Evolutionary conservation across 345 rosid species (phyloP).

Genomic region (Cochlearia excelsa): DNA sequence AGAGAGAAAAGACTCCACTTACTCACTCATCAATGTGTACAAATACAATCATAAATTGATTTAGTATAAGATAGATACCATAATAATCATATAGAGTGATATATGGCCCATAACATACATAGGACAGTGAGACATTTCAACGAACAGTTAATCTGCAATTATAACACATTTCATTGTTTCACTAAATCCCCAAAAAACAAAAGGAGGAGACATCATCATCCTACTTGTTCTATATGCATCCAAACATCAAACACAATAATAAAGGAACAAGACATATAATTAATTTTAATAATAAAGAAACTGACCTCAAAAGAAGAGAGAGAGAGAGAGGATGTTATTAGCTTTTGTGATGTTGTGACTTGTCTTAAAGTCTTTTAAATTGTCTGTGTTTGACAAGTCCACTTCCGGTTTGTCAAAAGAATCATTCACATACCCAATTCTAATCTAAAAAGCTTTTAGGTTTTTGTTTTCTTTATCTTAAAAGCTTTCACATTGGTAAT

Average conservation of each 20-base stretch:
- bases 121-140: slow-evolving; percentile 17
- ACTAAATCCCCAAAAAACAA: slow-evolving; percentile 26
- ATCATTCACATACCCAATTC: slow-evolving; percentile 2
- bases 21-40: too few species aligned
- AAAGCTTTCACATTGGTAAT: too few species aligned
- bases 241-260: background rate
- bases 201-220: background rate
- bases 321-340: slow-evolving; percentile 2
- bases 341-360: too few species aligned
- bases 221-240: slow-evolving; percentile 1
- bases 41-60: too few species aligned
- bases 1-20: too few species aligned
- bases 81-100: too few species aligned
- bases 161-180: slow-evolving; percentile 17
- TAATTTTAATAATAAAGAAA: background rate
- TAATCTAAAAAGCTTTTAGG: too few species aligned
- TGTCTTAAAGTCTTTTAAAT: slow-evolving; percentile 11
- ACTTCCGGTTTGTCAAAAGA: slow-evolving; percentile 33
- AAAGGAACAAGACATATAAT: too few species aligned
- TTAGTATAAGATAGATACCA: too few species aligned
- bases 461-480: too few species aligned
- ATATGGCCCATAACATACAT: background rate
- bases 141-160: slow-evolving; percentile 21
- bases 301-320: slow-evolving; percentile 67
- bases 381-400: slow-evolving; percentile 31